Percentiles rank a stretch among this genome's conserved stretches.
phyloP scores from a whole-genome alignment of 1,139 yeast species.

The Suhomyces bolitotheri region DNA sequence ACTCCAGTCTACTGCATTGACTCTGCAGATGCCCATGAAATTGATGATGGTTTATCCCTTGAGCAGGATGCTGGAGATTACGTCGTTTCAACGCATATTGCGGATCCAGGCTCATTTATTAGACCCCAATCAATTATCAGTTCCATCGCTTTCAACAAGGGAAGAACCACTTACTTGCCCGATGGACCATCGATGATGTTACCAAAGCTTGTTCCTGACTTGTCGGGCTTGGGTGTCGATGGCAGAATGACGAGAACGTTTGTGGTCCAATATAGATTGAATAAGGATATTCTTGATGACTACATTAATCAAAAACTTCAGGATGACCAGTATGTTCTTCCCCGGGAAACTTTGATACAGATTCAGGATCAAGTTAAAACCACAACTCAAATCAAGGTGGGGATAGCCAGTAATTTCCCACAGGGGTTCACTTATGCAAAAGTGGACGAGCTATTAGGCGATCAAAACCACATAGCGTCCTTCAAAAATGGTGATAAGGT shows the following conservation, averaged over 20 bases:
- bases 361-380: slow-evolving; percentile 17
- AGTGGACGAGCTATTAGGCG: slow-evolving; percentile 34
- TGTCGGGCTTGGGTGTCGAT: slow-evolving; percentile 59
- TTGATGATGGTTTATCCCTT: slow-evolving; percentile 89
- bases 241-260: slow-evolving; percentile 46
- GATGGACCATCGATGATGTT: slow-evolving; percentile 67
- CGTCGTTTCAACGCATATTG: slow-evolving; percentile 70
- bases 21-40: slow-evolving; percentile 76
- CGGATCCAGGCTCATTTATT: slow-evolving; percentile 78
- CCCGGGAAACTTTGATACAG: slow-evolving; percentile 19
- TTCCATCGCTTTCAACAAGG: slow-evolving; percentile 58
- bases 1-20: slow-evolving; percentile 83
- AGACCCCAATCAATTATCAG: slow-evolving; percentile 51
- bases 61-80: slow-evolving; percentile 35
- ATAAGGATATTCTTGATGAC: slow-evolving; percentile 25
- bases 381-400: slow-evolving; percentile 23
- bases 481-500: slow-evolving; percentile 7
- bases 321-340: slow-evolving; percentile 18
- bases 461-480: slow-evolving; percentile 13
- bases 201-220: slow-evolving; percentile 55
- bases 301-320: slow-evolving; percentile 22
- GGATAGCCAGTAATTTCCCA: slow-evolving; percentile 33
- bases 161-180: slow-evolving; percentile 75
- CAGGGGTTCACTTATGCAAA: slow-evolving; percentile 38
- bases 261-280: slow-evolving; percentile 41